These are phyloP conservation scores for Pseudocercospora cruenta DNA, from an alignment of 2,329 filamentous ascomycete genomes.

Conservation along the genomic window DNA sequence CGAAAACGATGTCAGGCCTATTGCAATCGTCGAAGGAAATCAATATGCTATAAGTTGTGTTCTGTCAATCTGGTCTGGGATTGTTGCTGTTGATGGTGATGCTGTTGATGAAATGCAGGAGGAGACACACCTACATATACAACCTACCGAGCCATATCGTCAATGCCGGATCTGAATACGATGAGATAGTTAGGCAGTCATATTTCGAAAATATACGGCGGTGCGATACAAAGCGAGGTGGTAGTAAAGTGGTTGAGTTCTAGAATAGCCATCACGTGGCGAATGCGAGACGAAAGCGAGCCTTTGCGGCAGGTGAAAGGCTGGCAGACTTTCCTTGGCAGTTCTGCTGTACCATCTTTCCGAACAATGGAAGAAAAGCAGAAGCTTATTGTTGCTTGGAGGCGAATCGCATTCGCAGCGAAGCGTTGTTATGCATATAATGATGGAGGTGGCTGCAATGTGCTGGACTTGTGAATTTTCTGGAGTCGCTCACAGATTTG, in stretches of 20 bases:
- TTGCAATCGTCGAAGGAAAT: background rate
- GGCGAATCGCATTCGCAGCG: background rate
- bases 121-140: background rate
- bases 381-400: background rate
- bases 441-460: background rate
- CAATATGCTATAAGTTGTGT: background rate
- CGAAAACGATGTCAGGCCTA: no score
- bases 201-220: background rate
- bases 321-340: background rate
- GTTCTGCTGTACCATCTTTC: background rate
- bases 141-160: background rate
- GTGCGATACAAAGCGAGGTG: background rate
- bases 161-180: background rate
- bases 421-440: background rate
- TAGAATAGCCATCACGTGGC: background rate
- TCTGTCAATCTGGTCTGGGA: background rate
- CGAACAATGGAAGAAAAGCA: background rate
- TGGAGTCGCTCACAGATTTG: no score
- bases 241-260: background rate
- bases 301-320: background rate
- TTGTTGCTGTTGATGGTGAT: background rate
- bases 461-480: no score
- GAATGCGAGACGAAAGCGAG: background rate
- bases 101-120: background rate
- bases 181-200: background rate